Percentiles rank a stretch among this genome's conserved stretches.
These are phyloP conservation scores for Euphorbia corollata DNA, from an alignment of 441 rosid species.

Conservation along the genomic window DNA sequence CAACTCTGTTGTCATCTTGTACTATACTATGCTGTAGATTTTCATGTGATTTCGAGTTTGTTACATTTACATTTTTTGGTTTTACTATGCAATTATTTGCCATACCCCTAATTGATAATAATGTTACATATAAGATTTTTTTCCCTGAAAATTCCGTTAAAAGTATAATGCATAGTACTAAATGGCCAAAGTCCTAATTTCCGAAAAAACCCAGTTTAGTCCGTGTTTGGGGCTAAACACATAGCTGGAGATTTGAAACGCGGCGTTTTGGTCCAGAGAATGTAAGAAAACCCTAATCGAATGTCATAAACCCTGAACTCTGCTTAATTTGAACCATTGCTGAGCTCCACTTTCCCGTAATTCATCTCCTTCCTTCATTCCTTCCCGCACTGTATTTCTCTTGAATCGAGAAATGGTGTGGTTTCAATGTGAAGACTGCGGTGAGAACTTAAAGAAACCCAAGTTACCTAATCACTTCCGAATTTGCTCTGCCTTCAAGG, in stretches of 20 bases:
- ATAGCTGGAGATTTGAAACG: background rate
- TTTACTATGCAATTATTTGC: too few relatives aligned
- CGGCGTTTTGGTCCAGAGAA: background rate
- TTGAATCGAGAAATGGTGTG: conserved; percentile 93
- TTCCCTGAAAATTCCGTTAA: too few relatives aligned
- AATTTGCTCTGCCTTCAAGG: conserved; percentile 78
- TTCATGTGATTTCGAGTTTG: too few relatives aligned
- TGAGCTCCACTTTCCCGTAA: background rate
- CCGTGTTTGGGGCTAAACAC: background rate
- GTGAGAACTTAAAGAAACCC: conserved; percentile 87
- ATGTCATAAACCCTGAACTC: conserved; percentile 7
- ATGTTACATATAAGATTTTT: too few relatives aligned
- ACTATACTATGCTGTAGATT: too few relatives aligned
- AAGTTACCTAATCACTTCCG: conserved; percentile 76
- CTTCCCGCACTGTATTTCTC: background rate
- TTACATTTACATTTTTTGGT: too few relatives aligned
- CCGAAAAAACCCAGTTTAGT: too few relatives aligned
- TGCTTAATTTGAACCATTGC: background rate
- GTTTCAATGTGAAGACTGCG: conserved; percentile 98
- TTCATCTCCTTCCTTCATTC: background rate
- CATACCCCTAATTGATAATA: too few relatives aligned
- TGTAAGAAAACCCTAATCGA: conserved; percentile 2
- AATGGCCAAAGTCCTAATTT: too few relatives aligned
- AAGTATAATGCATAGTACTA: too few relatives aligned
- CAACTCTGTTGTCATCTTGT: too few relatives aligned